Conservation (phyloP, 495 filamentous ascomycete genomes). For the Neurospora africana region DNA sequence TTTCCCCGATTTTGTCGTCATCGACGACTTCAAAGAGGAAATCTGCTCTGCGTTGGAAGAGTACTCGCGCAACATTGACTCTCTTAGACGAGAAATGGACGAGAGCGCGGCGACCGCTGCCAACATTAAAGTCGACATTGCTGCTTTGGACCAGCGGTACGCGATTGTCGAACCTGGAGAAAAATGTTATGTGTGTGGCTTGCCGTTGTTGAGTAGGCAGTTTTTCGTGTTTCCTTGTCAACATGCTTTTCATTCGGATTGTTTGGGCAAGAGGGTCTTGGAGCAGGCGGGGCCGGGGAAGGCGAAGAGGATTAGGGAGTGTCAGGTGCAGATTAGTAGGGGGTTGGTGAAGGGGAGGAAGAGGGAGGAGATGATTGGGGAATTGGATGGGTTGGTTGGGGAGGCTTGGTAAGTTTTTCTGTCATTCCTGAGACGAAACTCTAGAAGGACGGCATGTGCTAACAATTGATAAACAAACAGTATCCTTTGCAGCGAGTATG, state of each 20-base stretch:
- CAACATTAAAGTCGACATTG: conserved; percentile 81
- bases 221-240: conserved; percentile 99
- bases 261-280: conserved; percentile 71
- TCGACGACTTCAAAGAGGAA: conserved; percentile 97
- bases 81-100: conserved; percentile 91
- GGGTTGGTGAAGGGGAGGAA: conserved; percentile 52
- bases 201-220: conserved; percentile 77
- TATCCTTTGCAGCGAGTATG: conserved; percentile 87
- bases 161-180: conserved; percentile 96
- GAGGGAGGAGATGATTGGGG: conserved; percentile 74
- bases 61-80: conserved; percentile 82
- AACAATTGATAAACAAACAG: conserved; percentile 23
- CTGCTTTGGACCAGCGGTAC: conserved; percentile 73
- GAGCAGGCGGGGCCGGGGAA: conserved; percentile 63
- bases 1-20: conserved; percentile 98
- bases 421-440: too few species aligned
- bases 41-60: conserved; percentile 90
- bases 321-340: conserved; percentile 68
- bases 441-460: not conserved
- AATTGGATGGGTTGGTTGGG: conserved; percentile 81
- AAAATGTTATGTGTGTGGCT: conserved; percentile 74
- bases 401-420: conserved; percentile 33
- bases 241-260: conserved; percentile 94
- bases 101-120: conserved; percentile 75
- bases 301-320: conserved; percentile 69